Percentiles rank a stretch among this genome's conserved stretches.
Evolutionary conservation across 2,329 filamentous ascomycete species (phyloP).

Genomic region (Exophiala xenobiotica): DNA sequence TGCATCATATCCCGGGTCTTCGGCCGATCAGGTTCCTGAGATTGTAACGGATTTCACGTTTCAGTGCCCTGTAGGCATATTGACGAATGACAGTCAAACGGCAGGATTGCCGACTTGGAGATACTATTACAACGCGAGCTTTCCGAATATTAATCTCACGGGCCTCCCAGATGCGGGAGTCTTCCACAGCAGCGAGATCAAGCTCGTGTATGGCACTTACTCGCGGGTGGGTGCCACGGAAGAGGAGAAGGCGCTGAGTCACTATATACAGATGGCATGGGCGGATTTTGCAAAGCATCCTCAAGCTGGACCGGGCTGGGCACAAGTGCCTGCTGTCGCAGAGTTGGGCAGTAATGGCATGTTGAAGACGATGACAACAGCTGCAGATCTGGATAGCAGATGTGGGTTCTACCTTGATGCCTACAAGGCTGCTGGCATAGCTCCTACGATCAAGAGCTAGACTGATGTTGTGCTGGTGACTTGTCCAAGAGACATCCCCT

Average conservation of each 20-base stretch:
- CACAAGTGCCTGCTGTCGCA: not conserved
- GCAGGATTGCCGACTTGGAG: constrained; percentile 30
- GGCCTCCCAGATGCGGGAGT: constrained; percentile 26
- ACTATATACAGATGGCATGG: constrained; percentile 26
- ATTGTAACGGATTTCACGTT: constrained; percentile 30
- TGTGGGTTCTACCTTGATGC: not conserved
- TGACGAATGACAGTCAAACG: constrained; percentile 21
- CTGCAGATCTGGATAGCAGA: not conserved
- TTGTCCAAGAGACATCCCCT: not conserved
- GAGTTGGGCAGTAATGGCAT: not conserved
- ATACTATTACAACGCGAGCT: constrained; percentile 34
- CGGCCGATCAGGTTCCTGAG: constrained; percentile 17
- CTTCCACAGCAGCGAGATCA: constrained; percentile 37
- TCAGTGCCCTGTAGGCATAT: constrained; percentile 25
- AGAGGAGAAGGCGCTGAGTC: constrained; percentile 17
- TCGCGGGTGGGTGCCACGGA: constrained; percentile 16
- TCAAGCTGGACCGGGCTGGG: not conserved
- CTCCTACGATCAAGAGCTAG: not conserved
- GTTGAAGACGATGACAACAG: not conserved
- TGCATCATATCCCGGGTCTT: constrained; percentile 19
- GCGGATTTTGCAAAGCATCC: constrained; percentile 1
- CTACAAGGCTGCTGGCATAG: not conserved
- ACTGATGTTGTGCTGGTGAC: not conserved
- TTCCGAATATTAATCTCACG: constrained; percentile 28
- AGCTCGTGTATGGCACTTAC: constrained; percentile 33